Evolutionary conservation across 768 basidiomycete genomes (phyloP).

Genomic region (Hemileccinum rubropunctum): DNA sequence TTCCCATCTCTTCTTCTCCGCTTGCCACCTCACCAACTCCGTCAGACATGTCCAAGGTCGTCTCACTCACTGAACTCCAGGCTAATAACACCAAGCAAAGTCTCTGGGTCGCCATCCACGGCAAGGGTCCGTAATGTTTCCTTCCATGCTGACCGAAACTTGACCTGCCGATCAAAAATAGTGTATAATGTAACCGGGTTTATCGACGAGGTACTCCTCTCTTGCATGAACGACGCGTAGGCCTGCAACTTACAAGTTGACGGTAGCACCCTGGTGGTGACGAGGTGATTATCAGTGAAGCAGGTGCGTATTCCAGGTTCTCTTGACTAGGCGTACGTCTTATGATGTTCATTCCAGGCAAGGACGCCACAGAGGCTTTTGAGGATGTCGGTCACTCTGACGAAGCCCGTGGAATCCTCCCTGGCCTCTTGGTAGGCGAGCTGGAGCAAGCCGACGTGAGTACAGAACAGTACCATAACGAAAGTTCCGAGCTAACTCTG

Average conservation of each 20-base stretch:
- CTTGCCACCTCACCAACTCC: slow-evolving; percentile 6
- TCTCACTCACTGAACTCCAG: slow-evolving; percentile 77
- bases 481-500: slow-evolving; percentile 1
- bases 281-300: slow-evolving; percentile 93
- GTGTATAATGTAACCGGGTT: slow-evolving; percentile 95
- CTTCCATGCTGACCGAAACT: background rate
- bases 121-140: slow-evolving; percentile 58
- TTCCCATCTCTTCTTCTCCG: slow-evolving; percentile 4
- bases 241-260: slow-evolving; percentile 6
- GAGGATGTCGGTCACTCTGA: slow-evolving; percentile 99
- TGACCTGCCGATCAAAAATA: slow-evolving; percentile 31
- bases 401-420: slow-evolving; percentile 86
- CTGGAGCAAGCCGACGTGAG: slow-evolving; percentile 71
- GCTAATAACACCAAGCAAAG: slow-evolving; percentile 70
- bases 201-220: slow-evolving; percentile 77
- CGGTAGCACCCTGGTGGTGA: slow-evolving; percentile 93
- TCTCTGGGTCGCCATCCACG: slow-evolving; percentile 80
- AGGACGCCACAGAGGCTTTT: slow-evolving; percentile 97
- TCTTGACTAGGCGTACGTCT: background rate
- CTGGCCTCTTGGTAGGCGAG: slow-evolving; percentile 75
- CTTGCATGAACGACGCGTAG: background rate
- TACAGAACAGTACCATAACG: slow-evolving; percentile 8
- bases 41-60: slow-evolving; percentile 44
- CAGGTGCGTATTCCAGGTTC: slow-evolving; percentile 53
- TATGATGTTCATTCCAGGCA: slow-evolving; percentile 49